phyloP scores from a whole-genome alignment of 164 flowering plant species.

The Piper betle region DNA sequence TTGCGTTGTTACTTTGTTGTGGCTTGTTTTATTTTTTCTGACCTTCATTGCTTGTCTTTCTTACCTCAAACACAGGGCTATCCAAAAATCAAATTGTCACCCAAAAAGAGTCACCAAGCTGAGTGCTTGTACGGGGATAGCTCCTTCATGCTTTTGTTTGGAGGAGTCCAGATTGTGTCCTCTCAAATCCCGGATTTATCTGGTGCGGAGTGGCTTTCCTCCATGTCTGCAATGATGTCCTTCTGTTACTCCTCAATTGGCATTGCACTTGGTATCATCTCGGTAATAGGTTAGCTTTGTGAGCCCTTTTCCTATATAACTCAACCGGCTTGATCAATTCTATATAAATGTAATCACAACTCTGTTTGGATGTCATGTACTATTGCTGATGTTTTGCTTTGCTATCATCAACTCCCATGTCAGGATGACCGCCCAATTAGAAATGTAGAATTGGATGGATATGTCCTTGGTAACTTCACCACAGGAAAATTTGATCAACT shows the following conservation, averaged over 20 bases:
- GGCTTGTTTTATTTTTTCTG: too few species aligned
- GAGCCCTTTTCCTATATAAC: too few species aligned
- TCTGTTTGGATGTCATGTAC: too few species aligned
- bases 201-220: conserved; percentile 56
- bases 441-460: too few species aligned
- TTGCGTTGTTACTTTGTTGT: too few species aligned
- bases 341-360: too few species aligned
- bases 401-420: not conserved
- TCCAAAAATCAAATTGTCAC: conserved; percentile 53
- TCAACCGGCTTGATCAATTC: too few species aligned
- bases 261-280: conserved; percentile 39
- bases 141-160: conserved; percentile 56
- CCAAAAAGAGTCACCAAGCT: conserved; percentile 46
- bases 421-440: too few species aligned
- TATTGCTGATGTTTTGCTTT: too few species aligned
- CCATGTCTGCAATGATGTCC: conserved; percentile 66
- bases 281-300: conserved; percentile 35
- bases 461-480: too few species aligned
- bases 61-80: conserved; percentile 40
- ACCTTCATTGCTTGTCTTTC: not conserved
- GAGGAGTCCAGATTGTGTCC: conserved; percentile 37
- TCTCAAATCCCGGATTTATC: conserved; percentile 74
- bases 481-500: too few species aligned
- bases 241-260: conserved; percentile 43
- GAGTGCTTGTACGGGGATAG: conserved; percentile 30